Percentiles rank a stretch among this genome's conserved stretches.
These are phyloP conservation scores for Trametes polyzona DNA, from an alignment of 1,284 basidiomycete species.

Conservation along the genomic window DNA sequence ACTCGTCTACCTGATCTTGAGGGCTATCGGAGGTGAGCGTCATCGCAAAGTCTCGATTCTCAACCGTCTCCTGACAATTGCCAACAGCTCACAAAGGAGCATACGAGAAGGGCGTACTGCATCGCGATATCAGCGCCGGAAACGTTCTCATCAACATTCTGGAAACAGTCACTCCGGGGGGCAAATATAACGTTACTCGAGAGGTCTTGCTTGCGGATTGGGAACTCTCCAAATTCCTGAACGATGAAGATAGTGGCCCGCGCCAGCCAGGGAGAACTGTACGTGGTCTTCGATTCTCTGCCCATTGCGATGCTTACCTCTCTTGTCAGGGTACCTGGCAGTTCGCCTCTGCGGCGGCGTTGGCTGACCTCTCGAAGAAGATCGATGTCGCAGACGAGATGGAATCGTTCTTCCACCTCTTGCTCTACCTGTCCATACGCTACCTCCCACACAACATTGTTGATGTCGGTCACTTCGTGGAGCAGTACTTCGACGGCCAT, in stretches of 20 bases:
- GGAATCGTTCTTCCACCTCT: constrained; percentile 11
- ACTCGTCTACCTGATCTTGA: too few relatives aligned
- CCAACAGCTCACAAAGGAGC: constrained; percentile 16
- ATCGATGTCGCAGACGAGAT: constrained; percentile 5
- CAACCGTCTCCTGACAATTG: too few relatives aligned
- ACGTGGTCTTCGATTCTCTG: not conserved
- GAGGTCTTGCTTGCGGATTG: not conserved
- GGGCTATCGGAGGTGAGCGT: too few relatives aligned
- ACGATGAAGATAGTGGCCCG: not conserved
- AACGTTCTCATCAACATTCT: not conserved
- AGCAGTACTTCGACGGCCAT: too few relatives aligned
- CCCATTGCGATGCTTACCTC: not conserved
- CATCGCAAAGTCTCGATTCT: too few relatives aligned
- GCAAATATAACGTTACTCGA: not conserved
- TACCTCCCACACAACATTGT: constrained; percentile 5
- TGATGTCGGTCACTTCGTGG: too few relatives aligned
- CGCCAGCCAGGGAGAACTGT: too few relatives aligned
- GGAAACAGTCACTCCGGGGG: not conserved
- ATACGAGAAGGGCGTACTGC: not conserved
- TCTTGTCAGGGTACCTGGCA: constrained; percentile 1
- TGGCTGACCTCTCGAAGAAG: not conserved
- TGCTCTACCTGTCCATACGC: not conserved
- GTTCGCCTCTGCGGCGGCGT: not conserved
- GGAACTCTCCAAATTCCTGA: constrained; percentile 11
- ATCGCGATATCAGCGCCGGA: not conserved